Base-by-base conservation (phyloP, 2,329 filamentous ascomycete genomes). In the Alternaria ventricosa region DNA sequence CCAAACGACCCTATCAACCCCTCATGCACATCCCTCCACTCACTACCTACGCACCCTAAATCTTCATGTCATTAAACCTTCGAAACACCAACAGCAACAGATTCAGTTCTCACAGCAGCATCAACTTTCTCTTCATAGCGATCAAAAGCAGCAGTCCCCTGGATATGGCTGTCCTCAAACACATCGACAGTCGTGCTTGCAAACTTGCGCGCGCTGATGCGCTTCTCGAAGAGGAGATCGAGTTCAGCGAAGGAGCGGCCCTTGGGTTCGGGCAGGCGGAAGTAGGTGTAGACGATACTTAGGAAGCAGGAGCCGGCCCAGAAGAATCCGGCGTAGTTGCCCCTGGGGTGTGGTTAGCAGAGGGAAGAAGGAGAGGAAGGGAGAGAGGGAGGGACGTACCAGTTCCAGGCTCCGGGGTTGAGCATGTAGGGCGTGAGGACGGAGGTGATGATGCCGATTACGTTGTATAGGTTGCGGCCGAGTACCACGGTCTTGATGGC, bases 401-500 rank as follows among this genome's bases (percentile, higher is more conserved):
- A 97, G 80, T 96, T 84, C 94, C 94, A 97, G 0, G 89, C 91
- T 1, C 84, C 86, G 0, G 94, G 93, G 81, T 97, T 97, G 45
- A 97, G 86, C 94, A 97, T 97, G 81, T 96, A 97, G 0, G 94
- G 94, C 0, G 93, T 96, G 44, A 97, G 81, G 5, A 97, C 90
- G 55, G 89, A 90, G 75, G 89, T 92, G 72, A 97, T 82, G 69
- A 97, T 97, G 67, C 88, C 90, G 46, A 94, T 91, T 55, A 97
- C 83, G 74, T 96, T 94, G 84, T 83, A 85, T 12, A 93, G 82
- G 71, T 93, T 92, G 59, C 94, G 90, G 2, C 92, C 93, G 3
- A 97, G 86, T 1, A 96, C 94, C 22, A 97, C 91, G 0, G 94
- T 97, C 84, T 97, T 97, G 83, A 96, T 94, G 75, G 94, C 91